Evolutionary conservation across 2,329 filamentous ascomycete genomes (phyloP).

Genomic region (Colletotrichum australisinense): DNA sequence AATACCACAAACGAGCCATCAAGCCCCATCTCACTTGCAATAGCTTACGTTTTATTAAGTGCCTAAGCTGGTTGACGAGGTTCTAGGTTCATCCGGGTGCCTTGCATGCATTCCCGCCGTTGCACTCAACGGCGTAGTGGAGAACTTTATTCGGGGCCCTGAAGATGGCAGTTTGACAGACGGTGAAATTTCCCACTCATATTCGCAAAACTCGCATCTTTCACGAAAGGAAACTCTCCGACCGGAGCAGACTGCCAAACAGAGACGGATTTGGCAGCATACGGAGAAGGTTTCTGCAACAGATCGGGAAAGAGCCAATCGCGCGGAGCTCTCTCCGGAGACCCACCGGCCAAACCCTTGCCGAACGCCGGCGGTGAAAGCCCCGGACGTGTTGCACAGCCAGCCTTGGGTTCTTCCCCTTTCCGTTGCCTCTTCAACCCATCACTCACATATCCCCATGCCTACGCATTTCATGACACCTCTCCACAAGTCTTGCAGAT

Average conservation of each 20-base stretch:
- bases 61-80: neutral
- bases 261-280: neutral
- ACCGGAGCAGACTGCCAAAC: neutral
- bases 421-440: neutral
- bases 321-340: constrained; percentile 14
- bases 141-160: neutral
- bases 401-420: neutral
- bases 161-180: neutral
- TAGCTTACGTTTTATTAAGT: neutral
- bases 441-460: neutral
- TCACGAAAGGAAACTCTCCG: neutral
- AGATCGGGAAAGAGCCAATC: constrained; percentile 22
- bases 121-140: neutral
- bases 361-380: constrained; percentile 30
- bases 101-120: neutral
- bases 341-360: constrained; percentile 22
- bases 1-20: neutral
- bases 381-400: neutral
- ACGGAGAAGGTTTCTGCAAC: constrained; percentile 11
- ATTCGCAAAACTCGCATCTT: neutral
- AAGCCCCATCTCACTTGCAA: neutral
- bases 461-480: neutral
- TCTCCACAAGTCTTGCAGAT: constrained; percentile 6
- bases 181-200: neutral
- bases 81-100: neutral